Evolutionary conservation across 805 yeast species (phyloP).

Genomic region (Blastobotrys americana): DNA sequence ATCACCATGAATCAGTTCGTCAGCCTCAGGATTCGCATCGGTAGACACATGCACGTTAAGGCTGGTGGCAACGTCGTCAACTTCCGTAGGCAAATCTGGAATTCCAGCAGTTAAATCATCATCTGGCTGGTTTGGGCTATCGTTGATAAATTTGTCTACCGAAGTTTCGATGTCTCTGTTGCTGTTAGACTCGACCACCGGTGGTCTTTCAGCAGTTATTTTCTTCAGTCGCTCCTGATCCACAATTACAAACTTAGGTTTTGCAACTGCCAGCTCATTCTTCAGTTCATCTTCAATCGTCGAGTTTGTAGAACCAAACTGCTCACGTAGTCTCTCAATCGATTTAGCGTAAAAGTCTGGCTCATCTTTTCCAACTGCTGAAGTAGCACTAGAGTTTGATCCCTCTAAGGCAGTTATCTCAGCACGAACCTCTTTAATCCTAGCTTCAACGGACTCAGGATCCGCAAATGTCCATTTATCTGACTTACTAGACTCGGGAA

Average conservation of each 20-base stretch:
- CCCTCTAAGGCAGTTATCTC: slow-evolving; percentile 11
- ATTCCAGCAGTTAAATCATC: background rate
- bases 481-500: slow-evolving; percentile 6
- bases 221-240: slow-evolving; percentile 1
- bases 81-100: background rate
- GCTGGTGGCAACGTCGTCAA: background rate
- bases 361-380: slow-evolving; percentile 15
- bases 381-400: slow-evolving; percentile 15
- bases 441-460: slow-evolving; percentile 16
- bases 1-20: background rate
- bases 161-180: background rate
- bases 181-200: background rate
- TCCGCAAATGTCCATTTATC: slow-evolving; percentile 14
- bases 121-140: background rate
- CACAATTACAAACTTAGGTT: background rate
- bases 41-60: background rate
- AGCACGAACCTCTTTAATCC: slow-evolving; percentile 20
- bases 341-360: slow-evolving; percentile 20
- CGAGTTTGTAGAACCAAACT: slow-evolving; percentile 21
- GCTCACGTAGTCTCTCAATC: slow-evolving; percentile 25
- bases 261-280: slow-evolving; percentile 8
- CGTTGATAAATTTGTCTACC: background rate
- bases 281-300: slow-evolving; percentile 5
- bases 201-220: background rate
- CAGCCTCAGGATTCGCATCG: background rate